These are phyloP conservation scores for Scedosporium minutisporum DNA, from an alignment of 2,329 filamentous ascomycete genomes.

Conservation along the genomic window DNA sequence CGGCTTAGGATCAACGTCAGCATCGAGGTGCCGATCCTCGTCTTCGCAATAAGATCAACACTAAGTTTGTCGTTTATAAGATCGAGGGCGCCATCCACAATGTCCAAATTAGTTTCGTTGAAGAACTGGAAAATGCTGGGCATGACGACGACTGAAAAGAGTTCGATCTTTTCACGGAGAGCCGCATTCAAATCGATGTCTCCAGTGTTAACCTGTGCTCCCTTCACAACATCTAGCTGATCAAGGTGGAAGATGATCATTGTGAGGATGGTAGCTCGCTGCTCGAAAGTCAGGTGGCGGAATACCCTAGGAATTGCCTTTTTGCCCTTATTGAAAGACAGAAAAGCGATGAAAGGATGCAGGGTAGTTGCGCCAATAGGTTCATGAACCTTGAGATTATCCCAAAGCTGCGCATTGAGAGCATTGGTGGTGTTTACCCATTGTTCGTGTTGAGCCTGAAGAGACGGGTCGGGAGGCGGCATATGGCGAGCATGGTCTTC, in stretches of 20 bases:
- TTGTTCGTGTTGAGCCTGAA: slow-evolving; percentile 65
- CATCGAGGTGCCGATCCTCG: slow-evolving; percentile 79
- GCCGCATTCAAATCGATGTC: slow-evolving; percentile 63
- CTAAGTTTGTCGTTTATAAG: slow-evolving; percentile 77
- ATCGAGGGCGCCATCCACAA: slow-evolving; percentile 82
- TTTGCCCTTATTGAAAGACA: slow-evolving; percentile 93
- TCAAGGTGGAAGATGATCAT: slow-evolving; percentile 94
- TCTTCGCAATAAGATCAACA: slow-evolving; percentile 73
- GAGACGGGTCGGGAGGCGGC: slow-evolving; percentile 55
- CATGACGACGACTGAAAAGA: slow-evolving; percentile 83
- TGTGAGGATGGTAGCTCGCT: slow-evolving; percentile 88
- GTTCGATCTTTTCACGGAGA: slow-evolving; percentile 83
- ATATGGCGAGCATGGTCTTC: slow-evolving; percentile 85
- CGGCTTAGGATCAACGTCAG: slow-evolving; percentile 91
- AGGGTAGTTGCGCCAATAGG: slow-evolving; percentile 68
- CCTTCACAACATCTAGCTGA: slow-evolving; percentile 77
- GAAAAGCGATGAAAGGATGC: slow-evolving; percentile 92
- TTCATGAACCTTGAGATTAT: slow-evolving; percentile 82
- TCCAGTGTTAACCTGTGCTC: slow-evolving; percentile 63
- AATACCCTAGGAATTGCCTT: slow-evolving; percentile 92
- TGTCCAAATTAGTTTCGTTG: slow-evolving; percentile 80
- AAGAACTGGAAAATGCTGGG: slow-evolving; percentile 83
- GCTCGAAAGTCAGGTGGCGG: slow-evolving; percentile 82
- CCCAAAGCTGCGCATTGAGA: slow-evolving; percentile 78
- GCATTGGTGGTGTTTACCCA: slow-evolving; percentile 63